Evolutionary conservation across 2,329 filamentous ascomycete species (phyloP).

Genomic region (Claviceps sorghi): DNA sequence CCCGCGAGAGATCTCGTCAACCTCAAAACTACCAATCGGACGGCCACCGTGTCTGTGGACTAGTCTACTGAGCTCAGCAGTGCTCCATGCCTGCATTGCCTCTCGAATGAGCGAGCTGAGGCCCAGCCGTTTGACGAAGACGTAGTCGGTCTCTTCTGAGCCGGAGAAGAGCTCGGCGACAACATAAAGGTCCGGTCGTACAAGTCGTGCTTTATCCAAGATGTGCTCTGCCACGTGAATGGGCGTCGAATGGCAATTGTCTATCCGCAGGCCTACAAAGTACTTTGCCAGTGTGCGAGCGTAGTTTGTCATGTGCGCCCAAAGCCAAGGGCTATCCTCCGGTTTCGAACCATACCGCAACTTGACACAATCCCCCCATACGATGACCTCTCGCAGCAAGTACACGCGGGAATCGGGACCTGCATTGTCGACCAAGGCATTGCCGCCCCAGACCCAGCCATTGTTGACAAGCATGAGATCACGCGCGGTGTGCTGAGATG

Average conservation of each 20-base stretch:
- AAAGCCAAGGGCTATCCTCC: slow-evolving; percentile 81
- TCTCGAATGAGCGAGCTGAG: slow-evolving; percentile 87
- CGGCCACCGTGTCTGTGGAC: slow-evolving; percentile 88
- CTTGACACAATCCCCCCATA: slow-evolving; percentile 98
- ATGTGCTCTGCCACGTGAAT: slow-evolving; percentile 90
- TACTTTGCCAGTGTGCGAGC: slow-evolving; percentile 85
- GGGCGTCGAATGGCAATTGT: slow-evolving; percentile 95
- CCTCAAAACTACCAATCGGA: slow-evolving; percentile 91
- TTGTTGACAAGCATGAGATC: slow-evolving; percentile 84
- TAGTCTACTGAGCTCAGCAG: slow-evolving; percentile 76
- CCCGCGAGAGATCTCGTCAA: slow-evolving; percentile 65
- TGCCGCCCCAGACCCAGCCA: slow-evolving; percentile 97
- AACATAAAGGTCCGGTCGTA: slow-evolving; percentile 78
- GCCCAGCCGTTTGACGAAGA: slow-evolving; percentile 86
- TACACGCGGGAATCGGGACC: slow-evolving; percentile 85
- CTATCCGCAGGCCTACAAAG: slow-evolving; percentile 89
- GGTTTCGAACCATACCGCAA: slow-evolving; percentile 71
- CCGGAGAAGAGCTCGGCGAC: slow-evolving; percentile 94
- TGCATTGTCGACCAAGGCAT: slow-evolving; percentile 86
- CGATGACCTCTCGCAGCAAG: slow-evolving; percentile 86
- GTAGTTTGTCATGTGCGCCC: slow-evolving; percentile 92
- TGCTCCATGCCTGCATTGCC: slow-evolving; percentile 97
- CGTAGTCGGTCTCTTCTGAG: slow-evolving; percentile 87
- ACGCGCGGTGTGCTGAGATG: slow-evolving; percentile 58
- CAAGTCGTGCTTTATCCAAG: slow-evolving; percentile 77